Conservation (phyloP, 495 filamentous ascomycete genomes). For the Penicillium antarcticum region DNA sequence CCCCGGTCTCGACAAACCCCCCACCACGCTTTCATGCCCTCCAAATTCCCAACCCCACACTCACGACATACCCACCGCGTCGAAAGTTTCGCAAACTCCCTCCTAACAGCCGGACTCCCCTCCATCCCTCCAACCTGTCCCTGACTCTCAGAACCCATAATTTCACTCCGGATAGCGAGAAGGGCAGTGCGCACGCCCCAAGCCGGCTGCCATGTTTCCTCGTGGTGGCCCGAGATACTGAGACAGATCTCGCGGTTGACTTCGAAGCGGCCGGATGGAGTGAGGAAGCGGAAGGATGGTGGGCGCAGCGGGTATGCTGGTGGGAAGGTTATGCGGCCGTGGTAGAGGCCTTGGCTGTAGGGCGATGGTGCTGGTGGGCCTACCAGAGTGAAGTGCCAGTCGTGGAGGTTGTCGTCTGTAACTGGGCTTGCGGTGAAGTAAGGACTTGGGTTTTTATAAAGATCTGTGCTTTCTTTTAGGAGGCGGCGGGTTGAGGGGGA, state of each 20-base stretch:
- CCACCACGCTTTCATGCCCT: slow-evolving; percentile 67
- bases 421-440: slow-evolving; percentile 80
- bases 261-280: slow-evolving; percentile 90
- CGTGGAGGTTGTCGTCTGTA: slow-evolving; percentile 80
- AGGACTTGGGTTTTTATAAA: slow-evolving; percentile 70
- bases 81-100: slow-evolving; percentile 62
- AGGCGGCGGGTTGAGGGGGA: slow-evolving; percentile 50
- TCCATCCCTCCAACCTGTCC: slow-evolving; percentile 90
- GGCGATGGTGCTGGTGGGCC: slow-evolving; percentile 79
- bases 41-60: slow-evolving; percentile 64
- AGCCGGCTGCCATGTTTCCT: slow-evolving; percentile 97
- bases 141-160: slow-evolving; percentile 50
- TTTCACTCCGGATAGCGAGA: slow-evolving; percentile 47
- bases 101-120: slow-evolving; percentile 57
- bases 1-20: slow-evolving; percentile 52
- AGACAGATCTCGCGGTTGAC: slow-evolving; percentile 96
- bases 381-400: slow-evolving; percentile 98
- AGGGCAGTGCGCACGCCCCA: slow-evolving; percentile 80
- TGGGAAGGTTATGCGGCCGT: slow-evolving; percentile 91
- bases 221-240: slow-evolving; percentile 88
- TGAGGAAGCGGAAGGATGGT: slow-evolving; percentile 90
- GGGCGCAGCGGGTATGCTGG: slow-evolving; percentile 85
- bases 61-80: slow-evolving; percentile 58
- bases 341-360: slow-evolving; percentile 82
- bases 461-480: slow-evolving; percentile 77